Conservation (phyloP, 805 yeast genomes). For the Yamadazyma akitaensis region DNA sequence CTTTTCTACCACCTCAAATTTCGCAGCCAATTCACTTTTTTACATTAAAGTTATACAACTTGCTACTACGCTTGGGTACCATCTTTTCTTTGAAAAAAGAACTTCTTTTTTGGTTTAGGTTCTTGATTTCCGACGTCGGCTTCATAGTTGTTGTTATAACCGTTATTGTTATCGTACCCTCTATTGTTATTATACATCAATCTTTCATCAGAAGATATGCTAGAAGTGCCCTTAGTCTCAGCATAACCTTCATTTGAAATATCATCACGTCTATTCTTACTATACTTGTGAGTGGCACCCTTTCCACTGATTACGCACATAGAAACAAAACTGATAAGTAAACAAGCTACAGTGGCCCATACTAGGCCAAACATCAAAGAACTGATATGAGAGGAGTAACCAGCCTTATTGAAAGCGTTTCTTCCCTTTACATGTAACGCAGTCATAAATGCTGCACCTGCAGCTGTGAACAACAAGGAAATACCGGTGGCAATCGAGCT, state of each 20-base stretch:
- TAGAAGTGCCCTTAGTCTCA: constrained; percentile 8
- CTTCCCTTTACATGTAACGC: constrained; percentile 56
- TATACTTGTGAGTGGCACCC: constrained; percentile 11
- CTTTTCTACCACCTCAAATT: too few relatives aligned
- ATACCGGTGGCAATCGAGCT: constrained; percentile 13
- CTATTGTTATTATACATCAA: constrained; percentile 1
- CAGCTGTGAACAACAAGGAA: constrained; percentile 41
- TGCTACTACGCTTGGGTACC: background rate
- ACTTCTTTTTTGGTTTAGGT: constrained; percentile 2
- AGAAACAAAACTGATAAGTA: constrained; percentile 13
- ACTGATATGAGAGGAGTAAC: constrained; percentile 44
- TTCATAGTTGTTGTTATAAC: background rate
- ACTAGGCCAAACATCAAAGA: constrained; percentile 53
- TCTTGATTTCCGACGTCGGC: background rate
- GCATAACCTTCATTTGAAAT: constrained; percentile 12
- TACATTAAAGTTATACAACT: constrained; percentile 1
- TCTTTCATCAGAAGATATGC: constrained; percentile 11
- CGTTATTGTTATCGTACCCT: background rate
- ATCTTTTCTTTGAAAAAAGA: constrained; percentile 2
- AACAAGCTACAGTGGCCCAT: constrained; percentile 43
- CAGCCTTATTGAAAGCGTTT: constrained; percentile 42
- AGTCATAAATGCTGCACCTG: constrained; percentile 50
- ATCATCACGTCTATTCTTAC: constrained; percentile 4
- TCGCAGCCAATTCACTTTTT: too few relatives aligned
- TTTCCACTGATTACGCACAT: constrained; percentile 12